Evolutionary conservation across 129 eudicot genomes (phyloP).

Genomic region (Rutidosis leptorrhynchoides): DNA sequence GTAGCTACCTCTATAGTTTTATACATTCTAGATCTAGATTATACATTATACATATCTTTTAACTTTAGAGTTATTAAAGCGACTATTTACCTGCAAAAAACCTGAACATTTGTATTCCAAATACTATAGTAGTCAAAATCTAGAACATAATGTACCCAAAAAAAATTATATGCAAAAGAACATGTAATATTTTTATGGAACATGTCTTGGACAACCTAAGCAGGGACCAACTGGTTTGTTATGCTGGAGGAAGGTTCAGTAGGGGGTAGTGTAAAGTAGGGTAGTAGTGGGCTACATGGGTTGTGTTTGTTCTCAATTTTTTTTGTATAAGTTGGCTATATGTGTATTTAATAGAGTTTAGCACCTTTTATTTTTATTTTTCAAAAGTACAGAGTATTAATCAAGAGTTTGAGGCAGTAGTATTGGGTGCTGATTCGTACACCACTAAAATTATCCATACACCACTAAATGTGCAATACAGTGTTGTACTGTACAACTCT

Average conservation of each 20-base stretch:
- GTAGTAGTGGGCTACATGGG: slow-evolving; percentile 39
- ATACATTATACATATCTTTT: too few species aligned
- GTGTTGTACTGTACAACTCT: too few species aligned
- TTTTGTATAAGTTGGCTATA: slow-evolving; percentile 22
- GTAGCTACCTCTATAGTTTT: too few species aligned
- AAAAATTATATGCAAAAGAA: background rate
- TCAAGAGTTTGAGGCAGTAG: slow-evolving; percentile 5
- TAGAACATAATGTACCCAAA: background rate
- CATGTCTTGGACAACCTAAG: slow-evolving; percentile 32
- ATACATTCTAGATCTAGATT: too few species aligned
- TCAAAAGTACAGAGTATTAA: background rate
- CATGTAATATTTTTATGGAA: slow-evolving; percentile 12
- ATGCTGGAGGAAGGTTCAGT: slow-evolving; percentile 37
- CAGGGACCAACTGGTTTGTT: slow-evolving; percentile 36
- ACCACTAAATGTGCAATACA: too few species aligned
- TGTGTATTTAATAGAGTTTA: slow-evolving; percentile 31
- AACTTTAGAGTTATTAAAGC: background rate
- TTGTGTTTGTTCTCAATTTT: slow-evolving; percentile 36
- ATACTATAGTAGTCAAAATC: background rate
- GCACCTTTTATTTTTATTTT: slow-evolving; percentile 28
- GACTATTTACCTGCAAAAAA: background rate
- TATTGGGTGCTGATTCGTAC: too few species aligned
- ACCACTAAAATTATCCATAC: too few species aligned
- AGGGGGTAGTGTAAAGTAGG: slow-evolving; percentile 29
- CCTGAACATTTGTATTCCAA: background rate